Base-by-base conservation (phyloP, 805 yeast genomes). In the Barnettozyma botsteinii region DNA sequence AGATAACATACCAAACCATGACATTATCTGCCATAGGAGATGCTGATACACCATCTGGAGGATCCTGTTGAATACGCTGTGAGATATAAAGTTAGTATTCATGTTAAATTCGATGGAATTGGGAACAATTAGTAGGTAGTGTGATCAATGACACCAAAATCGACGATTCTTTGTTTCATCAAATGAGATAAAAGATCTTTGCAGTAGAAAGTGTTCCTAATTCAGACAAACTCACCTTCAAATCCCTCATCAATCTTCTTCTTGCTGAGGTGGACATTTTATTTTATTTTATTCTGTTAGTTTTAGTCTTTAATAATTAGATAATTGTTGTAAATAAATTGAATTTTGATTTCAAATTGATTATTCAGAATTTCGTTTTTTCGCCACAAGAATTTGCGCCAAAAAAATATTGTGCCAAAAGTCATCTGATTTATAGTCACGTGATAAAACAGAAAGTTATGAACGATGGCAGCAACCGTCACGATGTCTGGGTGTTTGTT, bases 221-320 rank as follows among this genome's bases (percentile, higher is more conserved):
- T n/a, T n/a, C n/a, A n/a, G n/a, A 14, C 11, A 22, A 6, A 51
- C 83, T 34, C 65, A 81, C 85, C 64, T 88, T 89, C 66, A 93
- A 87, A 66, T 93, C 98, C 64, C 98, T 85, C 98, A 93, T 93
- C 56, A 93, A 78, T 69, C 98, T 80, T 78, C 96, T 84, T 62
- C 96, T 80, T n/a, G 98, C 98, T 13, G 96, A 93, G 7, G 98
- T 93, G 7, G 98, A 89, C 98, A 91, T 91, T 13, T 29, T n/a
- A n/a, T n/a, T n/a, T n/a, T n/a, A n/a, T n/a, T n/a, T n/a, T n/a
- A n/a, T n/a, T n/a, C n/a, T n/a, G n/a, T n/a, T n/a, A n/a, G n/a
- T n/a, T n/a, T n/a, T n/a, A n/a, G n/a, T n/a, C n/a, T n/a, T n/a
- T n/a, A n/a, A n/a, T n/a, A n/a, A n/a, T n/a, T n/a, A n/a, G n/a